phyloP scores from a whole-genome alignment of 371 early-diverging fungal species.

The Apophysomyces elegans region DNA sequence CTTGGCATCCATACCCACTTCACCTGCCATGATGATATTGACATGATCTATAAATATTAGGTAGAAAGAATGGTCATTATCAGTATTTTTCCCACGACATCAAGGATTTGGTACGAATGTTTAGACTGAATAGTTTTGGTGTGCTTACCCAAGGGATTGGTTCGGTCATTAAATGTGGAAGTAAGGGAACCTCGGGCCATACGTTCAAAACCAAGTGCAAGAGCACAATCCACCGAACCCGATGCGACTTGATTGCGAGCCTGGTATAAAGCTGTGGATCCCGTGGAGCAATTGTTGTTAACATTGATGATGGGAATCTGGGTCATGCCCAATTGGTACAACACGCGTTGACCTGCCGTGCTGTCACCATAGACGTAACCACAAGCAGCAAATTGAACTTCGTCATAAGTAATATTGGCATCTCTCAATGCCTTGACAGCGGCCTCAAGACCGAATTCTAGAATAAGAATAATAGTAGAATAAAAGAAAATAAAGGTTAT shows the following conservation, averaged over 20 bases:
- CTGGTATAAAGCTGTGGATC: conserved; percentile 76
- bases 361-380: conserved; percentile 74
- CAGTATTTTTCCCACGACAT: neutral
- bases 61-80: neutral
- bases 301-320: conserved; percentile 70
- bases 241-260: conserved; percentile 70
- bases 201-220: conserved; percentile 82
- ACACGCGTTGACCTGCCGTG: conserved; percentile 75
- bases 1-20: conserved; percentile 58
- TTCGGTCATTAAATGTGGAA: conserved; percentile 64
- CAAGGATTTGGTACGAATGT: neutral
- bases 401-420: conserved; percentile 68
- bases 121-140: conserved; percentile 1
- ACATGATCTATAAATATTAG: conserved; percentile 52
- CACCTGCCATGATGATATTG: conserved; percentile 55
- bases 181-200: conserved; percentile 70
- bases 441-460: conserved; percentile 77
- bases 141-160: conserved; percentile 61
- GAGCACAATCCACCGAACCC: conserved; percentile 72
- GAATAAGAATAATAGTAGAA: neutral
- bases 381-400: conserved; percentile 65
- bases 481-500: neutral
- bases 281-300: conserved; percentile 85
- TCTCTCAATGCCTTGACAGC: conserved; percentile 77
- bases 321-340: conserved; percentile 74